Conservation (phyloP, 768 basidiomycete species). For the Lyophyllum atratum region DNA sequence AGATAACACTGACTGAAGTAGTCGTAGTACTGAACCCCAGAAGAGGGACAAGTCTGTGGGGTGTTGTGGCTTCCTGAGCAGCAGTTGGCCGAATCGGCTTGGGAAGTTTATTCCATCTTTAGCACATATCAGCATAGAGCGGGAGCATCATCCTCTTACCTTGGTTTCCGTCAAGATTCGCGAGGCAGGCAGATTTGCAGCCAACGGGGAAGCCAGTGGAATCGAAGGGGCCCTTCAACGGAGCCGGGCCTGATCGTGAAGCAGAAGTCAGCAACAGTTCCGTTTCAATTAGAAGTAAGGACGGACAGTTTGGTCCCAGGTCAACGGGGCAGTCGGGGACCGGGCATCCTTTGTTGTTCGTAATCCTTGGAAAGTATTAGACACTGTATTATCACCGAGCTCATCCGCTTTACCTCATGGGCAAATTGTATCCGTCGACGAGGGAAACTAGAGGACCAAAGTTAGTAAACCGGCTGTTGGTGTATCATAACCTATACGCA, state of each 20-base stretch:
- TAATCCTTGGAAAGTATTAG: constrained; percentile 32
- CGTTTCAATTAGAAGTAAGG: not conserved
- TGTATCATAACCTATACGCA: constrained; percentile 20
- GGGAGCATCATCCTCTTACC: constrained; percentile 15
- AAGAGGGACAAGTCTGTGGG: constrained; percentile 55
- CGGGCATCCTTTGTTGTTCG: constrained; percentile 55
- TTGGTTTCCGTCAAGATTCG: constrained; percentile 44
- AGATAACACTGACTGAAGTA: constrained; percentile 33
- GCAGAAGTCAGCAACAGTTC: not conserved
- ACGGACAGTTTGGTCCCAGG: constrained; percentile 54
- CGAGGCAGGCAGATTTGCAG: constrained; percentile 60
- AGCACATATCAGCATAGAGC: too few species aligned
- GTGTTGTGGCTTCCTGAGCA: constrained; percentile 60
- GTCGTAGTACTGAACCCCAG: constrained; percentile 40
- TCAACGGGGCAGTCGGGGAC: constrained; percentile 64
- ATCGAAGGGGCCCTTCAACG: constrained; percentile 55
- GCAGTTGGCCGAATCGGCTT: constrained; percentile 63
- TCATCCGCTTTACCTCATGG: constrained; percentile 32
- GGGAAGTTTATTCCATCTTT: not conserved
- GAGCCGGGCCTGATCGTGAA: constrained; percentile 41
- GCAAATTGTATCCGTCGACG: constrained; percentile 68
- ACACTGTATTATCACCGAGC: not conserved
- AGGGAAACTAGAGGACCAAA: constrained; percentile 48
- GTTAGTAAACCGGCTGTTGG: not conserved
- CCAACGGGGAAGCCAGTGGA: constrained; percentile 56